phyloP scores from a whole-genome alignment of 225 moss, liverwort and hornwort genomes.

The Physcomitrellopsis africana region DNA sequence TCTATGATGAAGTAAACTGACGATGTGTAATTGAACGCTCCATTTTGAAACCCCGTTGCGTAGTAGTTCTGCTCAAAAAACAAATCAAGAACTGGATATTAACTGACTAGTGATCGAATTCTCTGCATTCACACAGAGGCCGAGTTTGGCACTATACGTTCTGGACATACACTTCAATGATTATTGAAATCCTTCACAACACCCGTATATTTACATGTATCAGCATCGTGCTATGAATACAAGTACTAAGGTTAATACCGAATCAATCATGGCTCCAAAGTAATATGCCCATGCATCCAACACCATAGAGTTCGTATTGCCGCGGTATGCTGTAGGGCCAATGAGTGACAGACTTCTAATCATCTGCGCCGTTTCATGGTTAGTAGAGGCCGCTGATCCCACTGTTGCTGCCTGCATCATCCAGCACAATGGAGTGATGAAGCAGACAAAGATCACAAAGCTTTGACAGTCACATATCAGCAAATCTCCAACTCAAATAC shows the following conservation, averaged over 20 bases:
- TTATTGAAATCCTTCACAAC: background rate
- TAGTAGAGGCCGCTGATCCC: conserved; percentile 63
- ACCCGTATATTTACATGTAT: background rate
- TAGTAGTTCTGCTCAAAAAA: conserved; percentile 50
- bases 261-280: conserved; percentile 43
- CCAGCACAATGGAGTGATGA: no score
- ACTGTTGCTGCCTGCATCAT: conserved; percentile 60
- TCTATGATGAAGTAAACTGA: conserved; percentile 7
- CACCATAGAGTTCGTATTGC: conserved; percentile 53
- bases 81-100: background rate
- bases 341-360: conserved; percentile 63
- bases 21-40: conserved; percentile 74
- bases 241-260: conserved; percentile 36
- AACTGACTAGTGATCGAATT: background rate
- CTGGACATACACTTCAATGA: background rate
- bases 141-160: background rate
- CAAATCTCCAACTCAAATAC: no score
- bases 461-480: no score
- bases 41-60: conserved; percentile 49
- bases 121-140: no score
- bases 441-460: no score
- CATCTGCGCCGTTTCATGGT: conserved; percentile 33
- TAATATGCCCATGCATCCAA: conserved; percentile 60
- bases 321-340: conserved; percentile 64
- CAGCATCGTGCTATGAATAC: background rate